phyloP scores from a whole-genome alignment of 495 filamentous ascomycete species.

The Stereocaulon alpinum region DNA sequence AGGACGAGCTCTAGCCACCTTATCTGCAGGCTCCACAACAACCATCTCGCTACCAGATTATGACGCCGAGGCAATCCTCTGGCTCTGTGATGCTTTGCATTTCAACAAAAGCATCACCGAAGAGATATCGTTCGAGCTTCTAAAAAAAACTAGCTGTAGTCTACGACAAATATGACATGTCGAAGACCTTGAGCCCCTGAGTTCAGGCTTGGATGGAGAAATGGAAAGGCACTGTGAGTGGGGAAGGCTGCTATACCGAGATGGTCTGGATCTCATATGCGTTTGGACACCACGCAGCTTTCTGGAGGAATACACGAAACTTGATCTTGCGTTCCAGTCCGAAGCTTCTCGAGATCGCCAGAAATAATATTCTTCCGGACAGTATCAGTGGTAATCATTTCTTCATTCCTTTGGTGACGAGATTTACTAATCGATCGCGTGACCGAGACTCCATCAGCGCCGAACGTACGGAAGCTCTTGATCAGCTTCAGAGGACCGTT shows the following conservation, averaged over 20 bases:
- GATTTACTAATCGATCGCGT: background rate
- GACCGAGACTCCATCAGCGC: background rate
- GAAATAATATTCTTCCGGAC: background rate
- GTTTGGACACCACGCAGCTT: background rate
- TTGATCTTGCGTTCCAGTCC: background rate
- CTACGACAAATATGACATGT: slow-evolving; percentile 3
- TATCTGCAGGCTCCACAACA: no score
- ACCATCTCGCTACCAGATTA: no score
- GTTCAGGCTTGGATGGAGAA: background rate
- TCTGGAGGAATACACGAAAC: background rate
- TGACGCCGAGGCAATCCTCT: no score
- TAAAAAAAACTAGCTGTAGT: background rate
- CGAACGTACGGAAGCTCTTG: background rate
- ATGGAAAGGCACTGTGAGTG: background rate
- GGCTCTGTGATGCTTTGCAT: no score
- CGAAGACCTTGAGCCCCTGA: background rate
- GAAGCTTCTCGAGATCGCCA: background rate
- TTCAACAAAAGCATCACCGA: no score
- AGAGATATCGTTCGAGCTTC: background rate
- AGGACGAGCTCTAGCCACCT: background rate
- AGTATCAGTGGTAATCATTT: background rate
- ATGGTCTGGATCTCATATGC: background rate
- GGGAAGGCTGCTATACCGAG: background rate
- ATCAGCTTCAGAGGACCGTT: background rate
- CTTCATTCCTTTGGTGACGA: no score